Conservation (phyloP, 2,329 filamentous ascomycete genomes). For the Colletotrichum liriopes region DNA sequence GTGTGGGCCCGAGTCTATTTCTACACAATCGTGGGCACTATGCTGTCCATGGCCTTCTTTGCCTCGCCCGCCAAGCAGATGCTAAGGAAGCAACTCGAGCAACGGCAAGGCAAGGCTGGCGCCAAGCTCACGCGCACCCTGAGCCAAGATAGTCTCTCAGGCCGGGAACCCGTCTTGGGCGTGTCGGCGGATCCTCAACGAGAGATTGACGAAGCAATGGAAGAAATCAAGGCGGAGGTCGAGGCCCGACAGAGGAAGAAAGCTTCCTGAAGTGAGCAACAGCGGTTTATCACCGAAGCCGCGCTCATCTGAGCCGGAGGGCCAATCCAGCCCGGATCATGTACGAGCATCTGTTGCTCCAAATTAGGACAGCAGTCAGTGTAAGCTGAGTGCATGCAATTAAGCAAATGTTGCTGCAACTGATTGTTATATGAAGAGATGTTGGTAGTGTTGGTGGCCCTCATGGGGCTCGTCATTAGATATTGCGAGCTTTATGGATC, state of each 20-base stretch:
- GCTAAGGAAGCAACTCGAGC: conserved; percentile 72
- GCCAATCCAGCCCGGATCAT: neutral
- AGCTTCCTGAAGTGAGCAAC: conserved; percentile 14
- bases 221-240: conserved; percentile 82
- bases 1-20: conserved; percentile 93
- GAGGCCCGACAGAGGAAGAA: conserved; percentile 59
- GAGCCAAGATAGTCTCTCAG: conserved; percentile 71
- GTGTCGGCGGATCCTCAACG: conserved; percentile 82
- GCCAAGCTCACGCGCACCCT: conserved; percentile 64
- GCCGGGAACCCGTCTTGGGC: conserved; percentile 78
- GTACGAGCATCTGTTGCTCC: neutral
- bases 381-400: neutral
- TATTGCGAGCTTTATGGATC: conserved; percentile 25
- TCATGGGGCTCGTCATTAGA: conserved; percentile 24
- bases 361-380: neutral
- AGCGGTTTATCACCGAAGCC: neutral
- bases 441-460: neutral
- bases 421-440: neutral
- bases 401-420: neutral
- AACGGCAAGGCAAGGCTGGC: conserved; percentile 65
- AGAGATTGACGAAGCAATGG: conserved; percentile 84
- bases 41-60: conserved; percentile 80
- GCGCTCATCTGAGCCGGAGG: no score
- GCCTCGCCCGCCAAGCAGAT: conserved; percentile 80
- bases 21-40: conserved; percentile 82